These are phyloP conservation scores for Backusella mclennaniae DNA, from an alignment of 192 early-diverging fungal species.

Conservation along the genomic window DNA sequence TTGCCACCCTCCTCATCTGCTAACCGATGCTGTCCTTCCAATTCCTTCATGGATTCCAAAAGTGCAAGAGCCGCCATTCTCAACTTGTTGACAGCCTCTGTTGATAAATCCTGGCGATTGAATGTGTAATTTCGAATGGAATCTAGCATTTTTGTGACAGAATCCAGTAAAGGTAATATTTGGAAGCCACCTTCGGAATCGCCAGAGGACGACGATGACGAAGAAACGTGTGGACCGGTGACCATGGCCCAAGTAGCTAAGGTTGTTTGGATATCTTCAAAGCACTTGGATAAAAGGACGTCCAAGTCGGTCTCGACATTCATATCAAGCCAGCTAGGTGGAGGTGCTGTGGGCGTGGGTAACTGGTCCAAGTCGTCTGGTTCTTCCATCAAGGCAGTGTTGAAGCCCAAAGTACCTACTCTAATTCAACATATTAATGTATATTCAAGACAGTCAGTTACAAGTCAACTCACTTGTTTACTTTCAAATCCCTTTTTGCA, in stretches of 20 bases:
- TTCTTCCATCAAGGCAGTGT: conserved; percentile 30
- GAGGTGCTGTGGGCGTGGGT: conserved; percentile 43
- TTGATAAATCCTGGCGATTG: conserved; percentile 44
- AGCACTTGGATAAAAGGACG: conserved; percentile 38
- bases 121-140: conserved; percentile 54
- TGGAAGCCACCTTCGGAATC: conserved; percentile 33
- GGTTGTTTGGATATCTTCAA: conserved; percentile 50
- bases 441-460: not conserved
- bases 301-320: conserved; percentile 49
- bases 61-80: conserved; percentile 44
- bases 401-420: conserved; percentile 33
- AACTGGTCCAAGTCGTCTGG: conserved; percentile 38
- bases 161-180: conserved; percentile 43
- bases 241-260: conserved; percentile 52
- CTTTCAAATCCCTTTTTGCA: conserved; percentile 47
- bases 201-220: not conserved
- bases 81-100: conserved; percentile 36
- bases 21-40: conserved; percentile 45
- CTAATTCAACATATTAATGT: conserved; percentile 1
- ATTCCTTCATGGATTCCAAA: conserved; percentile 46
- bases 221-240: conserved; percentile 36
- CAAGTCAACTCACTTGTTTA: conserved; percentile 43
- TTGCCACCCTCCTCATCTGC: conserved; percentile 35
- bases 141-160: conserved; percentile 50
- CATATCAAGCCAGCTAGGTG: conserved; percentile 39